Base-by-base conservation (phyloP, 805 yeast genomes). In the Nakazawaea ambrosiae region DNA sequence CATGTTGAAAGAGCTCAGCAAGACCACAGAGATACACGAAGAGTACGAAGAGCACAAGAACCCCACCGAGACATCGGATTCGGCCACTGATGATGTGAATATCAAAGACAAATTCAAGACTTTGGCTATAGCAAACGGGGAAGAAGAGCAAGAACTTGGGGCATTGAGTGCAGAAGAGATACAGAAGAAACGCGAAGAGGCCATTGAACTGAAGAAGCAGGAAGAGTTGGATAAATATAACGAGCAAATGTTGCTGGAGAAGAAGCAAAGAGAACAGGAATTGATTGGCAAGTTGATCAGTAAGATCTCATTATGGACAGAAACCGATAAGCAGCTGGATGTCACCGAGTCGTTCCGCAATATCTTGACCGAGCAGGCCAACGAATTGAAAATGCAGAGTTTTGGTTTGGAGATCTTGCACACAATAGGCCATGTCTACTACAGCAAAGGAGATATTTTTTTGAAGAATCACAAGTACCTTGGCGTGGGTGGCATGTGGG, bases 371-470 rank as follows among this genome's bases (percentile, higher is more conserved):
- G 63, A 65, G 38, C 92, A 84, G 52, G 73, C 83, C 31, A 89
- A 83, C 47, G 83, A 83, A 44, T 65, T 92, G 54, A 92, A 92
- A 58, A 75, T 87, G 71, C 98, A 92, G 66, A 85, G 96, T 37
- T 92, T 92, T 63, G 99, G 99, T 11, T 61, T 90, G 35, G 95
- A 90, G 60, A 67, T 92, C 35, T 64, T 90, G 46, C 88, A 81
- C 47, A 65, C 90, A 15, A 81, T 92, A 44, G 97, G 97, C 15
- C 72, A 71, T 43, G 74, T 85, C 4, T 92, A 92, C 59, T 69
- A 69, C 39, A 66, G 73, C 25, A 87, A 87, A 52, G 95, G 94
- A 2, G 66, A 74, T 41, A 85, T 83, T 18, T 78, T 75, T 41
- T 61, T 87, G 37, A 77, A 74, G 51, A 76, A 96, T 0, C 79